These are phyloP conservation scores for Fraxinus velutina DNA, from an alignment of 305 asterid species.

Conservation along the genomic window DNA sequence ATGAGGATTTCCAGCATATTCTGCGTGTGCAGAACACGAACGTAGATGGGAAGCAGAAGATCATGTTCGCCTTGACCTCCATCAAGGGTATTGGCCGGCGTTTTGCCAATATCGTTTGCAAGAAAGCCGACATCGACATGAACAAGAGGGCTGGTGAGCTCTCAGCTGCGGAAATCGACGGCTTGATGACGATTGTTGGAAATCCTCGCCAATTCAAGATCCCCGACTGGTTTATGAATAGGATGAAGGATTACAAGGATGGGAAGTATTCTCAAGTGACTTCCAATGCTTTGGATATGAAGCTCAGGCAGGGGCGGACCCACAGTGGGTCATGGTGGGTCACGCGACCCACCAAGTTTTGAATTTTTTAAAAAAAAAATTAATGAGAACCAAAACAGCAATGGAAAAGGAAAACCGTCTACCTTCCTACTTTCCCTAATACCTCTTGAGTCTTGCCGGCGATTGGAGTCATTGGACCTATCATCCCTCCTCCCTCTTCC, in stretches of 20 bases:
- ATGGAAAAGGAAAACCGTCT: no score
- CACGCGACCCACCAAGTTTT: no score
- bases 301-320: slow-evolving; percentile 63
- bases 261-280: slow-evolving; percentile 74
- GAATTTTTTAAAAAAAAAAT: no score
- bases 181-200: slow-evolving; percentile 70
- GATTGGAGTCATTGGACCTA: no score
- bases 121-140: slow-evolving; percentile 85
- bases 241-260: slow-evolving; percentile 89
- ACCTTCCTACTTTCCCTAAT: no score
- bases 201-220: slow-evolving; percentile 86
- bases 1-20: slow-evolving; percentile 84
- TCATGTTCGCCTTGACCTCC: slow-evolving; percentile 84
- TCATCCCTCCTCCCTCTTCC: no score
- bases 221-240: slow-evolving; percentile 87
- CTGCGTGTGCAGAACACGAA: slow-evolving; percentile 83
- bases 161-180: slow-evolving; percentile 62
- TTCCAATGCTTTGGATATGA: slow-evolving; percentile 86
- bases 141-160: slow-evolving; percentile 92
- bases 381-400: no score
- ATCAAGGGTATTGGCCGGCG: slow-evolving; percentile 93
- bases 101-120: slow-evolving; percentile 74
- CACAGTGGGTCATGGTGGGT: no score
- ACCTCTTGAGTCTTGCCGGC: no score
- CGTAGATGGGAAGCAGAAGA: slow-evolving; percentile 81